These are phyloP conservation scores for Claviceps purpurea DNA, from an alignment of 2,329 filamentous ascomycete species.

Conservation along the genomic window DNA sequence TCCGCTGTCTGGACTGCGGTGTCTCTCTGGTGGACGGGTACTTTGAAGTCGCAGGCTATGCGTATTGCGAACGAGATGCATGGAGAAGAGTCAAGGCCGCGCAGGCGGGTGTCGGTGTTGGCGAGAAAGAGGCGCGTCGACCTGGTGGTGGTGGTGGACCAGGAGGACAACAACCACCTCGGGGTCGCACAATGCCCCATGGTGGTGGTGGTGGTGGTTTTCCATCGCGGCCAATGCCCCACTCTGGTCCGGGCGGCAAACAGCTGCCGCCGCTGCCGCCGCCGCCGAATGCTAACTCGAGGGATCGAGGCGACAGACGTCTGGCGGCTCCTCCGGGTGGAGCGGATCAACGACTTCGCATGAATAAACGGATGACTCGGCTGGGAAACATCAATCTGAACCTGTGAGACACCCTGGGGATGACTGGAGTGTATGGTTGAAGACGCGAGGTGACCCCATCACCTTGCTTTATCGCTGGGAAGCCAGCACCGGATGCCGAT, in stretches of 20 bases:
- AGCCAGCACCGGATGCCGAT: too few species aligned
- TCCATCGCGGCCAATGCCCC: conserved; percentile 10
- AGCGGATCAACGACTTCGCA: conserved; percentile 23
- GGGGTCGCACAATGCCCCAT: conserved; percentile 11
- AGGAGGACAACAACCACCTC: conserved; percentile 4
- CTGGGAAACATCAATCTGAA: conserved; percentile 23
- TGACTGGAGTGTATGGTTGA: background rate
- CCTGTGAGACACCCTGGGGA: background rate
- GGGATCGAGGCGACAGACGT: conserved; percentile 8
- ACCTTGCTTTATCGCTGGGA: too few species aligned
- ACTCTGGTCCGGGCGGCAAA: conserved; percentile 6
- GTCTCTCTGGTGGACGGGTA: conserved; percentile 69
- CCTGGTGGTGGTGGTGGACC: background rate
- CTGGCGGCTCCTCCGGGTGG: conserved; percentile 4
- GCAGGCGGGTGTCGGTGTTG: conserved; percentile 3
- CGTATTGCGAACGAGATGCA: conserved; percentile 82
- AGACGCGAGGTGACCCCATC: too few species aligned
- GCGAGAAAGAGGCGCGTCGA: conserved; percentile 7
- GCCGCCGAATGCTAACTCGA: conserved; percentile 1
- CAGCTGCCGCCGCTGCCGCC: background rate
- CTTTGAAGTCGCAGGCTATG: conserved; percentile 69
- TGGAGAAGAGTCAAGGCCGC: conserved; percentile 36
- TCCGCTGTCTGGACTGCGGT: conserved; percentile 70
- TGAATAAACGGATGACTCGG: conserved; percentile 51
- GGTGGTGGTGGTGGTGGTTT: conserved; percentile 6